Evolutionary conservation across 2,329 filamentous ascomycete species (phyloP).

Genomic region (Ceratocystis lukuohia): DNA sequence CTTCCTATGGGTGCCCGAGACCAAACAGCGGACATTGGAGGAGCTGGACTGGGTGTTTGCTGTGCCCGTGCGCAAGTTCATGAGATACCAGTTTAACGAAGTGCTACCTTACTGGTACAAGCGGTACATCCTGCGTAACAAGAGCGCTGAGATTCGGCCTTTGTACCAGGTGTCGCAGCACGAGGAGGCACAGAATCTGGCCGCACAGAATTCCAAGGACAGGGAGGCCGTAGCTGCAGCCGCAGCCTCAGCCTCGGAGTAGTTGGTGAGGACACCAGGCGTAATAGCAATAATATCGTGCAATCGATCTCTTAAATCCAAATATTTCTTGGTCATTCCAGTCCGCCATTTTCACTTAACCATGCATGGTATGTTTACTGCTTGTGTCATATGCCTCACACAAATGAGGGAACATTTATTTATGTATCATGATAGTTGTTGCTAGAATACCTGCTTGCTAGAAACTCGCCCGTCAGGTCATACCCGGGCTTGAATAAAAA

Average conservation of each 20-base stretch:
- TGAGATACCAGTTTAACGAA: conserved; percentile 29
- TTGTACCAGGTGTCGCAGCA: conserved; percentile 18
- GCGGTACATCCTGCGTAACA: conserved; percentile 21
- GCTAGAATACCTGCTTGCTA: conserved; percentile 7
- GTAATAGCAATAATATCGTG: no score
- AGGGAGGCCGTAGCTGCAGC: background rate
- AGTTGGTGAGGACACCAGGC: no score
- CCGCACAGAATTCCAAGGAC: background rate
- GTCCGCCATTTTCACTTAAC: no score
- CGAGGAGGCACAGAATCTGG: background rate
- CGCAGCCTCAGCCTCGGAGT: no score
- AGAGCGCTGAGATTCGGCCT: conserved; percentile 14
- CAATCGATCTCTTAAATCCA: no score
- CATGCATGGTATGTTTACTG: no score
- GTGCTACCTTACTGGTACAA: conserved; percentile 30
- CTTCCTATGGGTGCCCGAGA: conserved; percentile 45
- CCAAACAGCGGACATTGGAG: conserved; percentile 41
- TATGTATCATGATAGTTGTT: background rate
- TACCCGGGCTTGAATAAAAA: background rate
- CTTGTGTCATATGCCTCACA: no score
- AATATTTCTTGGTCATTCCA: no score
- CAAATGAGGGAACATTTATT: background rate
- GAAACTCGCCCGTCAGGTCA: background rate
- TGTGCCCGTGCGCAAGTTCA: conserved; percentile 31
- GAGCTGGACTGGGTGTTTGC: conserved; percentile 39